Conservation (phyloP, 2,329 filamentous ascomycete species). For the Ascochyta rabiei region DNA sequence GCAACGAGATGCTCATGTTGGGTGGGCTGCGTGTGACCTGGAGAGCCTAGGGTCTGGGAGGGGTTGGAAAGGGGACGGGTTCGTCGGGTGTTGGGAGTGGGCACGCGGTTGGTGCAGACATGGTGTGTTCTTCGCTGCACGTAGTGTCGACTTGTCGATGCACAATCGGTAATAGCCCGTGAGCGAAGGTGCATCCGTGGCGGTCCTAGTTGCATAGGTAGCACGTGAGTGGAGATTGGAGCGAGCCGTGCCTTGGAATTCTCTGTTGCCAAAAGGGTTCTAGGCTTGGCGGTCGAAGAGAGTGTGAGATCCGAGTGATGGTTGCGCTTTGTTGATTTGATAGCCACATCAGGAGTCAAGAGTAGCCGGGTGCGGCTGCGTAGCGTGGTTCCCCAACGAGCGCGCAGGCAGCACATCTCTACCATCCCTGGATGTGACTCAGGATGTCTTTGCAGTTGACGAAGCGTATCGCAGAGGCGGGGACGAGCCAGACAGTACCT, state of each 20-base stretch:
- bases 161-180: background rate
- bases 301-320: background rate
- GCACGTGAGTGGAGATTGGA: background rate
- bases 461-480: slow-evolving; percentile 4
- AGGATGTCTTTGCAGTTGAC: slow-evolving; percentile 6
- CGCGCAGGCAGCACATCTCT: slow-evolving; percentile 1
- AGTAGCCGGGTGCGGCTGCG: slow-evolving; percentile 2
- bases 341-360: background rate
- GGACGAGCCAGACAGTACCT: background rate
- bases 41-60: background rate
- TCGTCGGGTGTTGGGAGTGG: background rate
- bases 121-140: background rate
- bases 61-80: no score
- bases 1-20: background rate
- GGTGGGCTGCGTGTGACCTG: background rate
- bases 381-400: background rate
- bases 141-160: background rate
- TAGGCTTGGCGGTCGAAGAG: background rate
- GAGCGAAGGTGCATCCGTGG: background rate
- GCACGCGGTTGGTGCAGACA: background rate
- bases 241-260: background rate
- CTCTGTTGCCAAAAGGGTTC: background rate
- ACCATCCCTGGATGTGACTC: slow-evolving; percentile 4
- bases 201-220: background rate
- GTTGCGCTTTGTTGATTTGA: background rate